Evolutionary conservation across 768 basidiomycete species (phyloP).

Genomic region (Trametes cinnabarina): DNA sequence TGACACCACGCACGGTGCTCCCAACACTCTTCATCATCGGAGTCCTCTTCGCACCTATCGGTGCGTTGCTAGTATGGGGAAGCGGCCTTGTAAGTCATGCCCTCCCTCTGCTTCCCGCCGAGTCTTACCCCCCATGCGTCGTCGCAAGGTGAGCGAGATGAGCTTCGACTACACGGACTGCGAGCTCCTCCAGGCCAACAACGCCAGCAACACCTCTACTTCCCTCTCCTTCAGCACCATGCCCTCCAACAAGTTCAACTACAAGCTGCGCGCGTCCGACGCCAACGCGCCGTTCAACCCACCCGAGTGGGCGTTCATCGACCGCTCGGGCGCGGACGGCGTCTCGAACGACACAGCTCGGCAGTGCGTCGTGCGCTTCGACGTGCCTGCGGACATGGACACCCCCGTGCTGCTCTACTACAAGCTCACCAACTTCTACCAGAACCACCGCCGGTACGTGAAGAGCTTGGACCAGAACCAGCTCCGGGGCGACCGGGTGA

Average conservation of each 20-base stretch:
- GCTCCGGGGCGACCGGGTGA: slow-evolving; percentile 69
- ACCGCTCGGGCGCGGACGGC: slow-evolving; percentile 47
- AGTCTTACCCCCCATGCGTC: neutral
- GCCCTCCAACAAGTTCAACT: slow-evolving; percentile 64
- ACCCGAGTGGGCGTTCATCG: slow-evolving; percentile 77
- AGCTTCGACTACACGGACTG: slow-evolving; percentile 95
- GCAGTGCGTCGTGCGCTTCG: slow-evolving; percentile 80
- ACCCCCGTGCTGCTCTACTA: slow-evolving; percentile 89
- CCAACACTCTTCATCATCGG: slow-evolving; percentile 96
- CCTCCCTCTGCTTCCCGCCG: neutral
- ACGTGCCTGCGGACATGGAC: slow-evolving; percentile 73
- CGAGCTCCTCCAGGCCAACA: slow-evolving; percentile 52
- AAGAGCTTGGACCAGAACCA: slow-evolving; percentile 86
- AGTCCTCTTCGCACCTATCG: slow-evolving; percentile 93
- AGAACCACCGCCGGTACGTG: slow-evolving; percentile 98
- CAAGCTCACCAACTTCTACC: slow-evolving; percentile 94
- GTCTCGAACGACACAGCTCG: slow-evolving; percentile 40
- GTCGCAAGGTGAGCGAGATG: slow-evolving; percentile 78
- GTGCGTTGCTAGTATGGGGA: slow-evolving; percentile 93
- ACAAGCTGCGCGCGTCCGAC: slow-evolving; percentile 64
- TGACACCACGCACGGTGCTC: slow-evolving; percentile 95
- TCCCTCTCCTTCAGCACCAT: slow-evolving; percentile 47
- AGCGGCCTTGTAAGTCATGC: slow-evolving; percentile 50
- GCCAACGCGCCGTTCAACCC: slow-evolving; percentile 43
- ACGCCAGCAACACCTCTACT: slow-evolving; percentile 32